phyloP scores from a whole-genome alignment of 2,329 filamentous ascomycete species.

The Clonostachys sp. region DNA sequence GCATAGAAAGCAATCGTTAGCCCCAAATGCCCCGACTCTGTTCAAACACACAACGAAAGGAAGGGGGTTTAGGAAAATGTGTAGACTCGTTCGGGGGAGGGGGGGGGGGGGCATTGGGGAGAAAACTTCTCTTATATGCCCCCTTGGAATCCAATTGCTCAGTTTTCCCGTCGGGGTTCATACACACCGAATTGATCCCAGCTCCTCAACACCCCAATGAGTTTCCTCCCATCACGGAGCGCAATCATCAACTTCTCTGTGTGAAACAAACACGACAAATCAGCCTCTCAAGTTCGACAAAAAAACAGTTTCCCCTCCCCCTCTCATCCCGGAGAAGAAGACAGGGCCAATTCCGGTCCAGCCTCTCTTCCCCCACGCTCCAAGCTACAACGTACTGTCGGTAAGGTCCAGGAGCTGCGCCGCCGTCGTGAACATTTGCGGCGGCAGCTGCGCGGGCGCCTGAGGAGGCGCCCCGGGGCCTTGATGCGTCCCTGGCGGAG shows the following conservation, averaged over 20 bases:
- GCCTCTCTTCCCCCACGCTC: neutral
- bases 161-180: neutral
- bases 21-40: neutral
- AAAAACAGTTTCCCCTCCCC: neutral
- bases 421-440: conserved; percentile 98
- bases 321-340: neutral
- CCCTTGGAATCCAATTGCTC: no score
- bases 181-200: conserved; percentile 95
- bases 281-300: neutral
- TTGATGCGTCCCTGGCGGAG: conserved; percentile 28
- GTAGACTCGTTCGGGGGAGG: no score
- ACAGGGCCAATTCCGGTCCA: neutral
- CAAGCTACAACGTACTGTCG: conserved; percentile 67
- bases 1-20: neutral
- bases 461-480: conserved; percentile 36
- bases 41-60: neutral
- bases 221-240: conserved; percentile 87
- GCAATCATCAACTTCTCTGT: conserved; percentile 92
- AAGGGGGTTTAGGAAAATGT: neutral
- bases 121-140: no score
- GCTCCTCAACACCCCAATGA: conserved; percentile 86
- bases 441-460: conserved; percentile 63
- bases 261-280: conserved; percentile 1
- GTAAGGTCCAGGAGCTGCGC: conserved; percentile 93
- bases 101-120: no score